A percentile compares a stretch with the other conserved stretches of the same genome.
These are phyloP conservation scores for Pugionium dolabratum DNA, from an alignment of 345 rosid species.

Conservation along the genomic window DNA sequence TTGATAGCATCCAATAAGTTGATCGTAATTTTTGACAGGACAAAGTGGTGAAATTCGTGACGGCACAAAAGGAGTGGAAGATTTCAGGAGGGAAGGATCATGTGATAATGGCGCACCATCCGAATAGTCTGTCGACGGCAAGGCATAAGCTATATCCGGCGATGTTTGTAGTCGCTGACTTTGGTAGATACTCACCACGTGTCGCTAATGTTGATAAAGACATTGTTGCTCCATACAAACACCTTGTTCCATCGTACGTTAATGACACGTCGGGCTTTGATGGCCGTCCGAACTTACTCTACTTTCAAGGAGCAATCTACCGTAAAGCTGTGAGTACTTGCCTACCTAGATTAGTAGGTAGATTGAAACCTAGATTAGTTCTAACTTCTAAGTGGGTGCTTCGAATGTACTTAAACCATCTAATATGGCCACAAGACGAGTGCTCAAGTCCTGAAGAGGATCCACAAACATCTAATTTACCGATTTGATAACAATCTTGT, in stretches of 20 bases:
- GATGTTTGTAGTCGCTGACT: conserved; percentile 78
- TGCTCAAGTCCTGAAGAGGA: too few relatives aligned
- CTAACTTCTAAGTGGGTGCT: too few relatives aligned
- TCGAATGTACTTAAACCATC: too few relatives aligned
- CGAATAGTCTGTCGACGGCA: conserved; percentile 81
- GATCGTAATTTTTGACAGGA: conserved; percentile 44
- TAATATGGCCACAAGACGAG: too few relatives aligned
- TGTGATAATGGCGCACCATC: conserved; percentile 87
- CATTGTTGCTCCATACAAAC: conserved; percentile 90
- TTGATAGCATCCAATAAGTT: background rate
- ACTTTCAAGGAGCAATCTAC: conserved; percentile 95
- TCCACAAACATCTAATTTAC: too few relatives aligned
- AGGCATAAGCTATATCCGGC: conserved; percentile 81
- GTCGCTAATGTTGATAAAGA: conserved; percentile 86
- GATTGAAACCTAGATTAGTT: too few relatives aligned
- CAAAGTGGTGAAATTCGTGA: conserved; percentile 60
- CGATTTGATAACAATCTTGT: background rate
- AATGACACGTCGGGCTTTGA: conserved; percentile 70
- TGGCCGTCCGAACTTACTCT: conserved; percentile 72
- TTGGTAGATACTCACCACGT: conserved; percentile 86
- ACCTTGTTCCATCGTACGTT: conserved; percentile 57
- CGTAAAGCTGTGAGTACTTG: conserved; percentile 74
- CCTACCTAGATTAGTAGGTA: too few relatives aligned
- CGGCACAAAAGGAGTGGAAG: conserved; percentile 74
- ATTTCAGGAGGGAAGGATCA: conserved; percentile 77